These are phyloP conservation scores for Penicillium simplicissimum DNA, from an alignment of 495 filamentous ascomycete species.

Conservation along the genomic window DNA sequence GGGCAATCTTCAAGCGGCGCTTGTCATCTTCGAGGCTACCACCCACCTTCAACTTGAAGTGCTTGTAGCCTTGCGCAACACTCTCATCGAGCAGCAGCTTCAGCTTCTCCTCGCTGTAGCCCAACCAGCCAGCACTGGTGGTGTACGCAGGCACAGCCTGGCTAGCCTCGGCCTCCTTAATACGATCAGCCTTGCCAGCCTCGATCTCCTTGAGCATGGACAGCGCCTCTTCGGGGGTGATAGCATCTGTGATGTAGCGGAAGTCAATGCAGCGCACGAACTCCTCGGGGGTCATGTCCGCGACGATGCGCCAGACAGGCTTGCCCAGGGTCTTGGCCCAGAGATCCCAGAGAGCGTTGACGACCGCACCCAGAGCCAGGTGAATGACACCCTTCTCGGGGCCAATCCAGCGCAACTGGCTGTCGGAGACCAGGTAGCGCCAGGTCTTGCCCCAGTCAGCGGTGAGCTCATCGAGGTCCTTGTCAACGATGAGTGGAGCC, in stretches of 20 bases:
- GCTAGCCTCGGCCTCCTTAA: conserved; percentile 67
- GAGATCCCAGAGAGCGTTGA: conserved; percentile 94
- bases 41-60: conserved; percentile 95
- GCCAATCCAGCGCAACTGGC: conserved; percentile 90
- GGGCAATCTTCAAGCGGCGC: conserved; percentile 67
- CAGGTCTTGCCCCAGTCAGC: conserved; percentile 85
- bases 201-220: conserved; percentile 64
- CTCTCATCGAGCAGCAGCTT: conserved; percentile 69
- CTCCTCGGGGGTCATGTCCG: conserved; percentile 85
- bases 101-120: conserved; percentile 88
- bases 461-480: conserved; percentile 73
- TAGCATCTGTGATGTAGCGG: conserved; percentile 89
- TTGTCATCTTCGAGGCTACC: conserved; percentile 68
- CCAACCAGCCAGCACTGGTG: conserved; percentile 89
- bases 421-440: conserved; percentile 87
- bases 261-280: conserved; percentile 89
- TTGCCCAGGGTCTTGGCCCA: conserved; percentile 86
- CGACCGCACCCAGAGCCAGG: conserved; percentile 83
- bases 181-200: conserved; percentile 62
- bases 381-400: conserved; percentile 96
- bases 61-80: conserved; percentile 70
- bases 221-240: conserved; percentile 83
- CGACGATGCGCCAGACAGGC: conserved; percentile 87
- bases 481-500: conserved; percentile 68
- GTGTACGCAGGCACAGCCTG: conserved; percentile 87